Conservation (phyloP, 495 filamentous ascomycete genomes). For the Penicillium chermesinum region DNA sequence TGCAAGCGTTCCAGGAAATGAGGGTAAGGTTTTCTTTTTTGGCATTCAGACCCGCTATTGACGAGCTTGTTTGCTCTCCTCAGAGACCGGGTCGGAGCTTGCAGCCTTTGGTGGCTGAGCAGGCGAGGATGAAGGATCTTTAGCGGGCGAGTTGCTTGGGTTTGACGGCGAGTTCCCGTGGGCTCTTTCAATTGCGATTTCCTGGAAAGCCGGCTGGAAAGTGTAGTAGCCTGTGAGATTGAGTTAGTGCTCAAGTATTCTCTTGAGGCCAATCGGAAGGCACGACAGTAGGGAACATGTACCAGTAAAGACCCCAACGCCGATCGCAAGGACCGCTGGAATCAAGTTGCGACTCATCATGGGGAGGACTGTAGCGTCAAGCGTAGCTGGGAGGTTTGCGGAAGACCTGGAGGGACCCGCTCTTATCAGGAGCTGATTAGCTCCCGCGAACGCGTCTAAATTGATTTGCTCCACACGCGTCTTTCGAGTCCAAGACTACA, state of each 20-base stretch:
- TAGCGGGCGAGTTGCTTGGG: not conserved
- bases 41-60: too few relatives aligned
- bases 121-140: not conserved
- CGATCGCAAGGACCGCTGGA: slow-evolving; percentile 36
- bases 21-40: too few relatives aligned
- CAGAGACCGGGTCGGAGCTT: not conserved
- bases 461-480: slow-evolving; percentile 33
- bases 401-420: slow-evolving; percentile 12
- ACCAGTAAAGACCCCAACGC: slow-evolving; percentile 39
- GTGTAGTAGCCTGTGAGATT: slow-evolving; percentile 28
- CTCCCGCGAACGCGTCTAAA: slow-evolving; percentile 13
- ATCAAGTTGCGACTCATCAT: slow-evolving; percentile 41
- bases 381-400: not conserved
- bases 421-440: slow-evolving; percentile 17
- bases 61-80: not conserved
- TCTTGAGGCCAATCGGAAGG: not conserved
- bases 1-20: too few relatives aligned
- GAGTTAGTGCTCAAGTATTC: slow-evolving; percentile 8
- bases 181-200: slow-evolving; percentile 16
- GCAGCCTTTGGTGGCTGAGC: not conserved
- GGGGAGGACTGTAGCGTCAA: not conserved
- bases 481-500: not conserved
- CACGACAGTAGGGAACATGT: not conserved
- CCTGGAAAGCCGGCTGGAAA: slow-evolving; percentile 26
- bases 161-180: slow-evolving; percentile 2